Percentiles rank a stretch among this genome's conserved stretches.
These are phyloP conservation scores for Monosporascus sp. DNA, from an alignment of 2,329 filamentous ascomycete genomes.

Conservation along the genomic window DNA sequence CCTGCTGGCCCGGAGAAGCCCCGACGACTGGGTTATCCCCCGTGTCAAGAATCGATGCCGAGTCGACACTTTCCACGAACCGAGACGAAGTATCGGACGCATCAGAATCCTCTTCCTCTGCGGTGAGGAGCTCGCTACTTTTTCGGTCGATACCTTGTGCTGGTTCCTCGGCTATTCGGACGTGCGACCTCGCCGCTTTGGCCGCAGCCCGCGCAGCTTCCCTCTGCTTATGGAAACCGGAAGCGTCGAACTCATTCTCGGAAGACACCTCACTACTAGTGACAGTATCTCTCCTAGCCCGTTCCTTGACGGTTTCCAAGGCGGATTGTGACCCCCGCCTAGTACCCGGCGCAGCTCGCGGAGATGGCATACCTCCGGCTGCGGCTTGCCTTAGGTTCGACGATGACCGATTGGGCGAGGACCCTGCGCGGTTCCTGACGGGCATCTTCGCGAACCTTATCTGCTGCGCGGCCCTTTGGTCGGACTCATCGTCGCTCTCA, in stretches of 20 bases:
- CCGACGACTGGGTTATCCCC: conserved; percentile 54
- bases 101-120: conserved; percentile 56
- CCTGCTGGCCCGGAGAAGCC: conserved; percentile 48
- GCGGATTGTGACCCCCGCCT: conserved; percentile 68
- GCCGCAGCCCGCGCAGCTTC: conserved; percentile 56
- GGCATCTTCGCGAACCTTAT: conserved; percentile 98
- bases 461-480: conserved; percentile 72
- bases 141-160: conserved; percentile 37
- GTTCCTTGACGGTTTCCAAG: conserved; percentile 63
- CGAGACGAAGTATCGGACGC: conserved; percentile 59
- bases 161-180: conserved; percentile 47
- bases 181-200: conserved; percentile 46
- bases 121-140: conserved; percentile 48
- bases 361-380: conserved; percentile 38
- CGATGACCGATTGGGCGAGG: conserved; percentile 69
- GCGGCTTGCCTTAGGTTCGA: conserved; percentile 53
- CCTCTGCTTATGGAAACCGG: conserved; percentile 58
- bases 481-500: conserved; percentile 74
- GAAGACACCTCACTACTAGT: conserved; percentile 81
- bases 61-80: conserved; percentile 64
- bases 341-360: conserved; percentile 37
- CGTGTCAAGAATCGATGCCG: conserved; percentile 63
- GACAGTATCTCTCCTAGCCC: conserved; percentile 67
- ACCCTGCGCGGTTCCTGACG: conserved; percentile 76
- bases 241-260: conserved; percentile 70